Conservation (phyloP, 371 early-diverging fungal species). For the Funneliformis caledonium region DNA sequence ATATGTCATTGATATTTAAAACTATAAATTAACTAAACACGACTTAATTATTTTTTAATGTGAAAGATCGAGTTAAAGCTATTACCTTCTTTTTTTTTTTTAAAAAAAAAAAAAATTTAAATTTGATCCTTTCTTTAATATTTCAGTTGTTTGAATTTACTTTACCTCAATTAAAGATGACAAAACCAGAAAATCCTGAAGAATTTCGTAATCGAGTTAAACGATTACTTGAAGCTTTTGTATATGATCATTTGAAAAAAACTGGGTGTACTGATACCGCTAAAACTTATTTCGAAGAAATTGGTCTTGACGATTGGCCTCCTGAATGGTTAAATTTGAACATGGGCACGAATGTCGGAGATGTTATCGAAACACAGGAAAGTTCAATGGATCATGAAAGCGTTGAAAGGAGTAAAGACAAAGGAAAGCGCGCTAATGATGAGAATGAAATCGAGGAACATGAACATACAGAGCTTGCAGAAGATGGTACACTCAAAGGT, state of each 20-base stretch:
- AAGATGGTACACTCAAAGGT: neutral
- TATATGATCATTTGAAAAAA: slow-evolving; percentile 20
- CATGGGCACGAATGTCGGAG: neutral
- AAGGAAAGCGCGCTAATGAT: neutral
- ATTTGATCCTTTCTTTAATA: no score
- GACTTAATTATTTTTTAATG: no score
- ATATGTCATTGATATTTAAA: no score
- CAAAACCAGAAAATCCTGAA: neutral
- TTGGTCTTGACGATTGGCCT: slow-evolving; percentile 2
- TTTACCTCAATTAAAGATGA: neutral
- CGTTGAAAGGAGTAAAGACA: neutral
- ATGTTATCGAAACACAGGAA: neutral
- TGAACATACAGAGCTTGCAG: neutral
- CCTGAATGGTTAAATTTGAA: slow-evolving; percentile 1
- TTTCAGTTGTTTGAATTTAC: no score
- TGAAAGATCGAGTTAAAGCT: no score
- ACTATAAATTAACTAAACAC: no score
- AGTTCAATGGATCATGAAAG: neutral
- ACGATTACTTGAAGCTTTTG: slow-evolving; percentile 26
- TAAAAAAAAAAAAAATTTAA: no score
- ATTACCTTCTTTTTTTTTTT: no score
- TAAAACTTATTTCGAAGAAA: slow-evolving; percentile 16
- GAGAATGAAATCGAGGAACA: neutral
- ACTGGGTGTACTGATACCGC: neutral
- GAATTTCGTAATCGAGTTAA: slow-evolving; percentile 17